Evolutionary conservation across 1,284 basidiomycete genomes (phyloP).

Genomic region (Marasmius tenuissimus): DNA sequence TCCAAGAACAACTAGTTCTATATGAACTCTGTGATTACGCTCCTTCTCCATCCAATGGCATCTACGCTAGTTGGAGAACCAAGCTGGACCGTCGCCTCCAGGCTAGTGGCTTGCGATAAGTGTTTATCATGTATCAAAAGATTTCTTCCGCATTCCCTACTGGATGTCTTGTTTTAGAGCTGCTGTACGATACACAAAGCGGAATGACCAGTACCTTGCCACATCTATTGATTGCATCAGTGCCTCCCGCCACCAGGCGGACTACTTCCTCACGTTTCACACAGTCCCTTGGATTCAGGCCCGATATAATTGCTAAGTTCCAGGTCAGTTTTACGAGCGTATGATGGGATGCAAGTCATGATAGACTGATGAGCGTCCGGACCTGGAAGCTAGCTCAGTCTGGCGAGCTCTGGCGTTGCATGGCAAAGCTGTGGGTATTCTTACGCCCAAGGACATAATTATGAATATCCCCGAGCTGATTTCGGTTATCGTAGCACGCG

Average conservation of each 20-base stretch:
- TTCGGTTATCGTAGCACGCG: too few relatives aligned
- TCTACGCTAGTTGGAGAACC: constrained; percentile 66
- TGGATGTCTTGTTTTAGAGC: neutral
- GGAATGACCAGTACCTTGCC: neutral
- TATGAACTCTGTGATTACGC: constrained; percentile 74
- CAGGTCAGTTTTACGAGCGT: too few relatives aligned
- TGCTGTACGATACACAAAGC: neutral
- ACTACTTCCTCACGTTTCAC: too few relatives aligned
- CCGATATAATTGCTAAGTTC: too few relatives aligned
- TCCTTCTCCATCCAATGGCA: constrained; percentile 60
- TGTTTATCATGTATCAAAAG: neutral
- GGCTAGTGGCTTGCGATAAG: constrained; percentile 31
- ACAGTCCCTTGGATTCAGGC: too few relatives aligned
- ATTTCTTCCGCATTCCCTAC: neutral
- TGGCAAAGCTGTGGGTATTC: too few relatives aligned
- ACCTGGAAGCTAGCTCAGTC: too few relatives aligned
- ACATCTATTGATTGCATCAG: neutral
- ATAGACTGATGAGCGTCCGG: too few relatives aligned
- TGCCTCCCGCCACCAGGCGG: neutral
- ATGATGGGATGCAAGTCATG: too few relatives aligned
- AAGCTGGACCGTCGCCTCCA: constrained; percentile 42
- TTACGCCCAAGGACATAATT: too few relatives aligned
- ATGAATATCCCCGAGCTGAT: too few relatives aligned
- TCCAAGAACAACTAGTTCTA: constrained; percentile 75
- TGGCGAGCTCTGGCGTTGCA: too few relatives aligned